These are phyloP conservation scores for Solanum tacnaense DNA, from an alignment of 257 asterid species.

Conservation along the genomic window DNA sequence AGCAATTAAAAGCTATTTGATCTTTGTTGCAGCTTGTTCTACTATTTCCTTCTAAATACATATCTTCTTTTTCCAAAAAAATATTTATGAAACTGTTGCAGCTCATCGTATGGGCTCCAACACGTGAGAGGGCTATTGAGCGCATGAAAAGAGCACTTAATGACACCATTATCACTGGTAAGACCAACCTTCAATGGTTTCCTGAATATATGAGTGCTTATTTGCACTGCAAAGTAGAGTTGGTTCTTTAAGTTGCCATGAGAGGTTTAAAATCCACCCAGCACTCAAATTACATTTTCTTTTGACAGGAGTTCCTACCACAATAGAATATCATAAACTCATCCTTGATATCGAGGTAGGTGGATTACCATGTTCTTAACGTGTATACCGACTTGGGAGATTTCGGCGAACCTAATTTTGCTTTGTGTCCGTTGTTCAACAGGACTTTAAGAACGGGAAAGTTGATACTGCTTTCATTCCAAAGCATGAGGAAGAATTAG, in stretches of 20 bases:
- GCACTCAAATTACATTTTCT: neutral
- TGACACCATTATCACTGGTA: conserved; percentile 88
- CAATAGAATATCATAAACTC: conserved; percentile 95
- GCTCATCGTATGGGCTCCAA: conserved; percentile 99
- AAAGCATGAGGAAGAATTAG: conserved; percentile 90
- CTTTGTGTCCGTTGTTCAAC: neutral
- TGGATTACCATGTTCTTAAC: neutral
- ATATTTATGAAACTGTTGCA: conserved; percentile 5
- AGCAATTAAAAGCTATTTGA: neutral
- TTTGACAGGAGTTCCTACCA: conserved; percentile 83
- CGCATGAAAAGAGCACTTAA: conserved; percentile 98
- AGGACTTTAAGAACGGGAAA: conserved; percentile 90
- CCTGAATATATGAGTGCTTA: neutral
- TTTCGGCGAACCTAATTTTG: neutral
- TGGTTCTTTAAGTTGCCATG: neutral
- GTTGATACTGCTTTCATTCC: conserved; percentile 98
- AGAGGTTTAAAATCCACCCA: neutral
- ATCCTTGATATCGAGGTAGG: conserved; percentile 91
- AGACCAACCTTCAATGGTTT: neutral
- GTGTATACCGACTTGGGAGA: neutral
- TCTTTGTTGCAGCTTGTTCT: neutral
- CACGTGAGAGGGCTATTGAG: conserved; percentile 84
- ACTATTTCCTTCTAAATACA: neutral
- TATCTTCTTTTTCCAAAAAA: neutral
- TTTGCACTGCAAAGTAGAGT: neutral